Evolutionary conservation across 2,329 filamentous ascomycete genomes (phyloP), one percentile per base, ranked within the genome.

Genomic region (Xylaria sp.): DNA sequence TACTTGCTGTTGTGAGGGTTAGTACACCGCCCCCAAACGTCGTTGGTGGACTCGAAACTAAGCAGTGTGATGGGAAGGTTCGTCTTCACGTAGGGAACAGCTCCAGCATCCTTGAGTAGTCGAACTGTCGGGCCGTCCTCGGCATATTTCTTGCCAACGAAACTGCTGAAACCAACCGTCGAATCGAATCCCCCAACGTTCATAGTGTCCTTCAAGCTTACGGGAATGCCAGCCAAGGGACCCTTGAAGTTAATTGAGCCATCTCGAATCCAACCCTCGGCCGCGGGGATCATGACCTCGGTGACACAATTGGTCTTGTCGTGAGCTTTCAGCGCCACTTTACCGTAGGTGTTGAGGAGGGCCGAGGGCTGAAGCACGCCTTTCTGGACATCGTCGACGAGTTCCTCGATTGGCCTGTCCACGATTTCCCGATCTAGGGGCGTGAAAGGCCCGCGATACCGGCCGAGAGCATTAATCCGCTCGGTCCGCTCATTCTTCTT

Each of bases 11-110:
- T 94, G 79, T 97, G 93, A 0, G 94, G 94, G 76, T 97, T 97
- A 17, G 86, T 89, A 71, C 87, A 90, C 36, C 89, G 86, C 9
- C 95, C 94, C 93, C 94, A 98, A 22, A 97, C 83, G 68, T 87
- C 86, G 74, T 89, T 89, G 61, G 88, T 88, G 17, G 91, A 94
- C 79, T 97, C 94, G 74, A 97, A 97, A 64, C 91, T 94, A 45
- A 97, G 84, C 1, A 97, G 85, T 0, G 94, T 97, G 63, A 95
- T 91, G 5, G 94, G 95, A 1, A 96, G 78, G 69, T 96, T 96
- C 0, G 94, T 97, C 83, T 97, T 98, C 70, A 94, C 93, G 76
- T 97, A 97, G 0, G 94, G 94, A 1, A 97, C 86, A 0, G 94
- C 94, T 25, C 94, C 92, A 2, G 93, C 93, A 76, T 96, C 92